phyloP scores from a whole-genome alignment of 2,329 filamentous ascomycete species.

The Chrysoporthe deuterocubensis region DNA sequence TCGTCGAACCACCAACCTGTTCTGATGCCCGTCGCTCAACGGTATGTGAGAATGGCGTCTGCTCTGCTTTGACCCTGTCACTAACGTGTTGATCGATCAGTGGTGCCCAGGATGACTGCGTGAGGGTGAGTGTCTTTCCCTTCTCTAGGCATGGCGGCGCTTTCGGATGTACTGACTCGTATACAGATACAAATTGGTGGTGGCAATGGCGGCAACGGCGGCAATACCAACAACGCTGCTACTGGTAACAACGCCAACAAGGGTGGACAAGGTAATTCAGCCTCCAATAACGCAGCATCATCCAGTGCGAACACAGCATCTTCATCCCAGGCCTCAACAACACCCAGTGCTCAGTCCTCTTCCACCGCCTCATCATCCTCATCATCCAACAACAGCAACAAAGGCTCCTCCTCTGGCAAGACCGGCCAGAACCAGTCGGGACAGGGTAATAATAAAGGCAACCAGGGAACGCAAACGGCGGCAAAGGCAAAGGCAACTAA shows the following conservation, averaged over 20 bases:
- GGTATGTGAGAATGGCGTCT: background rate
- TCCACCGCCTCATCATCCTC: constrained; percentile 13
- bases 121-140: constrained; percentile 38
- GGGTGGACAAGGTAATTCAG: constrained; percentile 38
- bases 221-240: constrained; percentile 13
- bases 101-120: constrained; percentile 46
- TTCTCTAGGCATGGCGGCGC: background rate
- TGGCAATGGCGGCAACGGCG: constrained; percentile 20
- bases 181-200: constrained; percentile 39
- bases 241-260: constrained; percentile 27
- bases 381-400: constrained; percentile 4
- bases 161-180: constrained; percentile 33
- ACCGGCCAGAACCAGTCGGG: background rate
- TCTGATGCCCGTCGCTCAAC: constrained; percentile 44
- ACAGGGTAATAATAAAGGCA: constrained; percentile 9
- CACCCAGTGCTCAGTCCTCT: background rate
- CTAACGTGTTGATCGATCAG: constrained; percentile 21
- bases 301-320: background rate
- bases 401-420: constrained; percentile 13
- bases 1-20: constrained; percentile 44
- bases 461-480: background rate
- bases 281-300: constrained; percentile 17
- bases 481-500: background rate
- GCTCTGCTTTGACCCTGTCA: background rate
- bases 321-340: background rate